Evolutionary conservation across 441 rosid species (phyloP), one percentile per base, ranked within the genome.

Genomic region (Populus trichocarpa): DNA sequence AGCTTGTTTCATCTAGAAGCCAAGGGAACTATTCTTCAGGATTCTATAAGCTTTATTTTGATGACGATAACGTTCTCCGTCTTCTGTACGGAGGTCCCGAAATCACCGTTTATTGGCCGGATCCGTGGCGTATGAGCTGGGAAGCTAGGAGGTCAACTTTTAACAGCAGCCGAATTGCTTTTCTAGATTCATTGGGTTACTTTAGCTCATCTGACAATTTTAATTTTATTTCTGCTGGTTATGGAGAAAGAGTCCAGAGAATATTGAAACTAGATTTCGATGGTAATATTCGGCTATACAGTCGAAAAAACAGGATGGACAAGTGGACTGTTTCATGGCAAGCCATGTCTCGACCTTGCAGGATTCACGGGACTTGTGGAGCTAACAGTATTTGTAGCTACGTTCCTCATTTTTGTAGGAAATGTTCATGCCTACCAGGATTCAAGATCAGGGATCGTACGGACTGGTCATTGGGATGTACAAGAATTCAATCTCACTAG

Each of bases 51-150:
- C 73, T 84, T n/a, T 71, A 23, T 59, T 86, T 82, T 16, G 81
- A 83, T 63, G 5, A 73, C 6, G 78, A 82, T 33, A 86, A 81
- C 63, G 71, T 79, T 12, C 80, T 84, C 13, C 81, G 84, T 3
- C 85, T 86, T 46, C 69, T 79, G 5, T 84, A 65, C 18, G 38
- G 78, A 10, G 77, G 76, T 32, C 84, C 74, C 1, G 76, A 76
- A 1, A 26, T 72, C 18, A 57, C 82, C 10, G n/a, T 79, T 25
- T 85, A 80, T 71, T 85, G 90, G 87, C 88, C 88, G 7, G 30
- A 71, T 5, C 75, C 81, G 3, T 6, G 14, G 53, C 11, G 63
- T 13, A 13, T 50, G 13, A 4, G 18, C 18, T 65, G 72, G 59
- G 71, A 77, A 11, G 66, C 25, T 2, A 79, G 76, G 0, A 77